Conservation (phyloP, 1,284 basidiomycete species). For the Neolentinus lepideus region DNA sequence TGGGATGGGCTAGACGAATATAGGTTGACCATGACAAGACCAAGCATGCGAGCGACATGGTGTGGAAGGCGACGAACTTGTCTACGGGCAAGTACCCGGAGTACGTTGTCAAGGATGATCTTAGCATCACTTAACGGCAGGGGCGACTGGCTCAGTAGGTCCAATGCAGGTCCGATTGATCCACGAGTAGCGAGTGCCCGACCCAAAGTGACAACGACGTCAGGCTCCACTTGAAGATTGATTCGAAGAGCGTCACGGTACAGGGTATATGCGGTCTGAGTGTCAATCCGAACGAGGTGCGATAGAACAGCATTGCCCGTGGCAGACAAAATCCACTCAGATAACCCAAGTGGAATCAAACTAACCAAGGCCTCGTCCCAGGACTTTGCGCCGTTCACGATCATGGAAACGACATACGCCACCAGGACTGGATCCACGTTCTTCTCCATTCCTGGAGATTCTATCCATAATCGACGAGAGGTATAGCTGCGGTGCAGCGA, state of each 20-base stretch:
- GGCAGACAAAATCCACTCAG: background rate
- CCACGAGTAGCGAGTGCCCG: background rate
- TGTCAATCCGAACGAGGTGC: background rate
- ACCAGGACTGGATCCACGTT: background rate
- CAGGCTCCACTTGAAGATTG: background rate
- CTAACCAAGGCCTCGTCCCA: background rate
- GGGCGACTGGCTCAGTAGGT: background rate
- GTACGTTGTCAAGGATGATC: background rate
- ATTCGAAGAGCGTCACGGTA: background rate
- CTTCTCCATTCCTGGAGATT: background rate
- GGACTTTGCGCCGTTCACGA: background rate
- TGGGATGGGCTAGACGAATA: background rate
- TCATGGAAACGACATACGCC: background rate
- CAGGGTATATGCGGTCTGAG: background rate
- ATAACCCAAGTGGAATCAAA: background rate
- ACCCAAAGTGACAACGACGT: background rate
- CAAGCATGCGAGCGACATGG: background rate
- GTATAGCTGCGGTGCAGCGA: slow-evolving; percentile 17
- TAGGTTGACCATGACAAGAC: background rate
- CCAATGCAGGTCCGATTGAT: background rate
- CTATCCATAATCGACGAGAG: background rate
- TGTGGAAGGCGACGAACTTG: background rate
- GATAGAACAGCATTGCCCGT: background rate
- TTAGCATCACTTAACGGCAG: background rate
- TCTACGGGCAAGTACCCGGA: background rate